Evolutionary conservation across 495 filamentous ascomycete genomes (phyloP), one percentile per base, ranked within the genome.

Genomic region (Pyrenula massariospora): DNA sequence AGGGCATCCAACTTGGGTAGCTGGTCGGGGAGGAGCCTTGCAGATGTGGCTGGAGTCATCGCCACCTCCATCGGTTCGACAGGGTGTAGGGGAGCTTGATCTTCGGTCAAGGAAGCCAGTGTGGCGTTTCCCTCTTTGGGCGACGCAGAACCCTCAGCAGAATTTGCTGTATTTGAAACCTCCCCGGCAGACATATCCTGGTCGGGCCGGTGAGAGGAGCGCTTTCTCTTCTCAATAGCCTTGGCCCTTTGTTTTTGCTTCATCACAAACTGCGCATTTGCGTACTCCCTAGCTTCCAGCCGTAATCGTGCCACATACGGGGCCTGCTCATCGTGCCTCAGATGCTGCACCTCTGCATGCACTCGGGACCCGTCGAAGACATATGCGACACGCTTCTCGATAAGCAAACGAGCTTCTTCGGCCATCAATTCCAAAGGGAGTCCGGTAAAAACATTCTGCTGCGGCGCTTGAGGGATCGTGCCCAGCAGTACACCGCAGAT

Each of bases 371-470:
- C 90, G 66, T 95, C 85, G 62, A 86, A 84, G 58, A 95, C 79
- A 70, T 86, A 90, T 56, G 79, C 91, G 62, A 83, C 79, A 62
- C 80, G 83, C 62, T 84, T 86, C 61, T 95, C 88, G 57, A 95
- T 84, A 25, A 98, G 78, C 56, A 95, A 65, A 56, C 82, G 79
- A 2, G 84, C 91, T 72, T 98, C 93, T 67, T 97, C 93, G 0
- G 88, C 84, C 79, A 92, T 89, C 48, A 98, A 73, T 72, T 96
- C 85, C 42, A 96, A 63, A 1, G 93, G 93, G 36, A 97, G 69
- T 20, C 93, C 89, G 57, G 91, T 78, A 66, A 97, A 96, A 53
- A 96, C 78, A 74, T 96, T 98, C 68, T 98, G 93, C 62, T 92
- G 89, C 3, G 92, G 90, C 48, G 86, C 81, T 70, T 96, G 93